Evolutionary conservation across 495 filamentous ascomycete genomes (phyloP).

Genomic region (Hapsidospora chrysogenum): DNA sequence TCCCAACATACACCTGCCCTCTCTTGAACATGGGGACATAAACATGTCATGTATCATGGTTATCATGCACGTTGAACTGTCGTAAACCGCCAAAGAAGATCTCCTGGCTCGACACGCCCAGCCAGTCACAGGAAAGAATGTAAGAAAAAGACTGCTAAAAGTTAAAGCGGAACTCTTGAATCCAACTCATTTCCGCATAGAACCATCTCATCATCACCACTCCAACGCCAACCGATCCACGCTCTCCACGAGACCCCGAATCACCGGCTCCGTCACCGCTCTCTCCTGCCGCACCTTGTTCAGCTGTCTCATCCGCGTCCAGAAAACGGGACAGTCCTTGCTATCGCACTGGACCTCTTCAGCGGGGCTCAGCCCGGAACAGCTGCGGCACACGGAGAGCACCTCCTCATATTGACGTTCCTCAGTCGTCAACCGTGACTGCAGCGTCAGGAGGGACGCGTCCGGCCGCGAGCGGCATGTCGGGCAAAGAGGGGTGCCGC

Average conservation of each 20-base stretch:
- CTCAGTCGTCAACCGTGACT: constrained; percentile 37
- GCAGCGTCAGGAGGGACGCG: constrained; percentile 42
- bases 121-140: no score
- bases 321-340: constrained; percentile 85
- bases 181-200: no score
- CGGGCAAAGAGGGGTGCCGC: constrained; percentile 39
- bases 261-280: constrained; percentile 35
- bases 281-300: constrained; percentile 42
- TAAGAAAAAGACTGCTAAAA: no score
- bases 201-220: no score
- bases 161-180: no score
- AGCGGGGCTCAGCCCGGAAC: constrained; percentile 49
- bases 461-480: constrained; percentile 40
- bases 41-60: no score
- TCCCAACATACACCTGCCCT: no score
- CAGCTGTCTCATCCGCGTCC: constrained; percentile 58
- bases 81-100: no score
- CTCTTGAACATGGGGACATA: no score
- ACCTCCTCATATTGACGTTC: constrained; percentile 51
- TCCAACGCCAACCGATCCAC: neutral
- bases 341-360: constrained; percentile 78
- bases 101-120: no score
- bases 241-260: constrained; percentile 33
- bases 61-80: no score
- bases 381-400: constrained; percentile 66